These are phyloP conservation scores for Tuber indicum DNA, from an alignment of 495 filamentous ascomycete genomes.

Conservation along the genomic window DNA sequence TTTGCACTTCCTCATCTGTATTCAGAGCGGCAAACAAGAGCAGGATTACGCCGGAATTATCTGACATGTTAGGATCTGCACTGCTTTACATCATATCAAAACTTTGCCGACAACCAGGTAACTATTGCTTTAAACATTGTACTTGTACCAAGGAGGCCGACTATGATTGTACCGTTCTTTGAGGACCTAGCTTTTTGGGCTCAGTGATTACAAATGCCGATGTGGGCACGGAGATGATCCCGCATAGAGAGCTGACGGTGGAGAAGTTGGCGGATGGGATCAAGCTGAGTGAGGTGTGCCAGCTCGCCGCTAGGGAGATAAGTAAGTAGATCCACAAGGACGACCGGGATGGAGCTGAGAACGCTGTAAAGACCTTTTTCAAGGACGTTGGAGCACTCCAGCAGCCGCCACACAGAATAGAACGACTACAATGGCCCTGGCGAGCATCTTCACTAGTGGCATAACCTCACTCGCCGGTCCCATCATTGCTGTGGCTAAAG, in stretches of 20 bases:
- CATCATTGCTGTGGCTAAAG: conserved; percentile 46
- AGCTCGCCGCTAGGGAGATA: conserved; percentile 53
- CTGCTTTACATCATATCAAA: too few relatives aligned
- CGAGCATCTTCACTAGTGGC: conserved; percentile 62
- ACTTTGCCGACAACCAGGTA: too few relatives aligned
- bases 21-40: too few relatives aligned
- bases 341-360: conserved; percentile 69
- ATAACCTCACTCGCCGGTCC: conserved; percentile 53
- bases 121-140: too few relatives aligned
- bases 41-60: too few relatives aligned
- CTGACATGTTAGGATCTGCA: too few relatives aligned
- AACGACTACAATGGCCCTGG: conserved; percentile 74
- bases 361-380: conserved; percentile 67
- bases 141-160: conserved; percentile 60
- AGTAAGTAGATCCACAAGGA: conserved; percentile 47
- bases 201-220: conserved; percentile 59
- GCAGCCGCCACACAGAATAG: conserved; percentile 63
- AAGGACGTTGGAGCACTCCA: conserved; percentile 43
- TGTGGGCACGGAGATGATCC: conserved; percentile 63
- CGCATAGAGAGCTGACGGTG: conserved; percentile 60
- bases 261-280: conserved; percentile 65
- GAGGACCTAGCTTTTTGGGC: conserved; percentile 78
- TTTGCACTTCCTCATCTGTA: too few relatives aligned
- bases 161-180: conserved; percentile 64
- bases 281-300: conserved; percentile 53